Evolutionary conservation across 805 yeast species (phyloP), one percentile per base, ranked within the genome.

Genomic region (Saccharomycopsis fibuligera): DNA sequence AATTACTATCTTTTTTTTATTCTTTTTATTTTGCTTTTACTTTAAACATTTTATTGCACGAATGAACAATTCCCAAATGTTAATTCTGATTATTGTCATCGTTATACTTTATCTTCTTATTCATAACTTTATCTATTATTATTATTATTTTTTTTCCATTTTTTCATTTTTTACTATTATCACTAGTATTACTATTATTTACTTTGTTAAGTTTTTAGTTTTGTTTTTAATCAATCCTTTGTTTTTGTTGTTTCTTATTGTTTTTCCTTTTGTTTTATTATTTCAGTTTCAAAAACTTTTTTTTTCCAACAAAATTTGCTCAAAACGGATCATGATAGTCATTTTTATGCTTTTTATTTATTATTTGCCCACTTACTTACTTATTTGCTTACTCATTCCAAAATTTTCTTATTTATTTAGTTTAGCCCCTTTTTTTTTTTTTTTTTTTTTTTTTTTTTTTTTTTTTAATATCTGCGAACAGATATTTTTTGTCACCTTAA

Each of bases 261-360:
- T 14, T 43, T 23, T 45, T 30, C 12, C 22, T 35, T 36, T 35
- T 38, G 22, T 35, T 44, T n/a, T 38, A 14, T 44, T 17, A 17
- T 35, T 35, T 36, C 22, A 19, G 14, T 14, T 31, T 42, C 45
- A 30, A 22, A 6, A n/a, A 30, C 35, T 21, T 29, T 31, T 30
- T 42, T 37, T 36, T 36, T 5, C 27, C 3, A 23, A 8, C 24
- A 8, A 37, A n/a, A n/a, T 16, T n/a, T n/a, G n/a, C n/a, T n/a
- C n/a, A n/a, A n/a, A n/a, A n/a, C n/a, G n/a, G n/a, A n/a, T n/a
- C n/a, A n/a, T n/a, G n/a, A n/a, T n/a, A n/a, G n/a, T n/a, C n/a
- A n/a, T n/a, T n/a, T n/a, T n/a, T n/a, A n/a, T n/a, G n/a, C n/a
- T n/a, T n/a, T n/a, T n/a, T n/a, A n/a, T n/a, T n/a, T n/a, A 35